These are phyloP conservation scores for Dichotomopilus funicola DNA, from an alignment of 2,329 filamentous ascomycete genomes.

Conservation along the genomic window DNA sequence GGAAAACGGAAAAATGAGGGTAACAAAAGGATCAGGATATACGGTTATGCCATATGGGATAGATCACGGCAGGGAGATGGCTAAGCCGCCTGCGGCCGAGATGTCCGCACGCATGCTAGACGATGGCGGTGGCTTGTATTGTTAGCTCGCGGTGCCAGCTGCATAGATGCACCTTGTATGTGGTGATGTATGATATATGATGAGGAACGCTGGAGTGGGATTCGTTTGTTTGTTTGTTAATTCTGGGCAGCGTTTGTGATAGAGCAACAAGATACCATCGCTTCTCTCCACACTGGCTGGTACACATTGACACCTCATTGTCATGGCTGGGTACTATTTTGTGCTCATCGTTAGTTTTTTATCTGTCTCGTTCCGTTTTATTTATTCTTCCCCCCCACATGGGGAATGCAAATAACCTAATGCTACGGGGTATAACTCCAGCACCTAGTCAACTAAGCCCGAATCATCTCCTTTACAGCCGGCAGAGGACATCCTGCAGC, in stretches of 20 bases:
- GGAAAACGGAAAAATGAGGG: neutral
- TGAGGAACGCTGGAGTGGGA: neutral
- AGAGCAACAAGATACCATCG: slow-evolving; percentile 2
- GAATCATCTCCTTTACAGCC: slow-evolving; percentile 53
- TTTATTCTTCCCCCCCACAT: neutral
- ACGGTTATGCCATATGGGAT: slow-evolving; percentile 1
- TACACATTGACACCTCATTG: neutral
- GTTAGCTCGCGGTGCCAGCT: neutral
- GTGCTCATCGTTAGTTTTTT: neutral
- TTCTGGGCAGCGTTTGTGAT: neutral
- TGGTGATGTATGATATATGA: slow-evolving; percentile 12
- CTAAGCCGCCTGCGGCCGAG: neutral
- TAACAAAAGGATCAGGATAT: neutral
- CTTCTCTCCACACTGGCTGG: neutral
- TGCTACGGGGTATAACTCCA: slow-evolving; percentile 5
- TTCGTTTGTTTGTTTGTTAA: neutral
- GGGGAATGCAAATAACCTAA: slow-evolving; percentile 6
- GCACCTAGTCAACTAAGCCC: neutral
- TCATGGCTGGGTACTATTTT: too few relatives aligned
- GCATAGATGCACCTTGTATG: slow-evolving; percentile 2
- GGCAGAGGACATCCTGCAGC: slow-evolving; percentile 75
- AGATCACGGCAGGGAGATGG: slow-evolving; percentile 6
- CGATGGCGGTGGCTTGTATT: neutral
- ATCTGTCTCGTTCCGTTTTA: neutral
- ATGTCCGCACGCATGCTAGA: too few relatives aligned